Evolutionary conservation across 768 basidiomycete species (phyloP).

Genomic region (Tylopilus sp.): DNA sequence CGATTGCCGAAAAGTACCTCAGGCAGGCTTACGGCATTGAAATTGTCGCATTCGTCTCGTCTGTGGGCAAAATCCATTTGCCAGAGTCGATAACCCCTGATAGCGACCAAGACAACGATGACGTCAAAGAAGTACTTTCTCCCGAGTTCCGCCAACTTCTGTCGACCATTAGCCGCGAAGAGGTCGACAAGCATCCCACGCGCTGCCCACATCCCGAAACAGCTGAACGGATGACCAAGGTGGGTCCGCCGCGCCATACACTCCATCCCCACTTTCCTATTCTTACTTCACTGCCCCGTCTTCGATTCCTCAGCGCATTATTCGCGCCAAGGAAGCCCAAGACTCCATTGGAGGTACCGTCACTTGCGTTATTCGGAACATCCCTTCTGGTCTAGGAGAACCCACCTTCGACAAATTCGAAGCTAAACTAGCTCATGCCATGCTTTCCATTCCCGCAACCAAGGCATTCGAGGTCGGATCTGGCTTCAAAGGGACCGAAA

Average conservation of each 20-base stretch:
- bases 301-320: constrained; percentile 63
- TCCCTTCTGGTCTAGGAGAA: constrained; percentile 91
- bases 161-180: constrained; percentile 72
- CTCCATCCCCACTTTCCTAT: constrained; percentile 33
- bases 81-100: constrained; percentile 48
- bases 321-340: constrained; percentile 82
- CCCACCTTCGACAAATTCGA: constrained; percentile 99
- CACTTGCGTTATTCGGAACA: constrained; percentile 91
- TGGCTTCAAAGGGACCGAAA: constrained; percentile 91
- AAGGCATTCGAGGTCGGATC: constrained; percentile 98
- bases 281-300: constrained; percentile 9
- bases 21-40: constrained; percentile 84
- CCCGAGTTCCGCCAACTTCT: constrained; percentile 83
- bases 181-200: constrained; percentile 84
- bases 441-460: constrained; percentile 98
- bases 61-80: constrained; percentile 89
- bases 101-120: constrained; percentile 56
- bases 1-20: constrained; percentile 96
- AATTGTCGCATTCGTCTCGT: constrained; percentile 95
- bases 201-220: constrained; percentile 91
- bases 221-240: constrained; percentile 87
- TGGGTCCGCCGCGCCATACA: constrained; percentile 26
- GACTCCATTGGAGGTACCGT: constrained; percentile 99
- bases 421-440: constrained; percentile 92
- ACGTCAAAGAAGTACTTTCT: constrained; percentile 69